Evolutionary conservation across 371 early-diverging fungal genomes (phyloP), one percentile per base, ranked within the genome.

Genomic region (Mycotypha africana): DNA sequence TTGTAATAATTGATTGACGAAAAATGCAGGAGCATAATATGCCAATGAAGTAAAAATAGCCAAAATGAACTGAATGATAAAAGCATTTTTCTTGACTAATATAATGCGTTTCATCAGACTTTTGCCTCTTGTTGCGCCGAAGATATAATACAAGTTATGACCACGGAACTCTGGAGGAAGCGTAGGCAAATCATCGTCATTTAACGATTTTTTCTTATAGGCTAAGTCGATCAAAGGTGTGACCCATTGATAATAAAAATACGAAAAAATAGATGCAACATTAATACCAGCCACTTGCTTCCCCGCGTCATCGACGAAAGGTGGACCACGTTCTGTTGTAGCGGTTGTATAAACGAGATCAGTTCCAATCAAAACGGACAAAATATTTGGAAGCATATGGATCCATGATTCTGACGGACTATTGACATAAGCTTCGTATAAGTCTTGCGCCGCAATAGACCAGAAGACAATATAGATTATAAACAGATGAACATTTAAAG

Each of bases 21-120:
- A 70, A 30, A 34, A 74, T 8, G 67, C 63, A 15, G 75, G 69
- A 0, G 46, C 47, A 51, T 66, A 74, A 24, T 62, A 70, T 12
- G 58, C 5, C 2, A 51, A 14, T 2, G 68, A 56, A 0, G 66
- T 40, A 4, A 66, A 2, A 3, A 64, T 6, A 12, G 66, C 60
- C 12, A 62, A 16, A 4, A 51, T 44, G 4, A 60, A 11, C n/a
- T 74, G 70, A 10, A 62, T 25, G 2, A 40, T 19, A 10, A 66
- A 48, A 3, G 67, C 56, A 0, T 22, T n/a, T 2, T 41, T 45
- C n/a, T 68, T 70, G 4, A 65, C 42, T 1, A 32, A 14, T 12
- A 43, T 51, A n/a, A 70, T 46, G 10, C 75, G 64, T 4, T 49
- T 58, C 0, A 68, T 5, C 6, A 70, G 22, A 2, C 40, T 32